phyloP scores from a whole-genome alignment of 225 moss, liverwort and hornwort genomes.

The Physcomitrium patens region DNA sequence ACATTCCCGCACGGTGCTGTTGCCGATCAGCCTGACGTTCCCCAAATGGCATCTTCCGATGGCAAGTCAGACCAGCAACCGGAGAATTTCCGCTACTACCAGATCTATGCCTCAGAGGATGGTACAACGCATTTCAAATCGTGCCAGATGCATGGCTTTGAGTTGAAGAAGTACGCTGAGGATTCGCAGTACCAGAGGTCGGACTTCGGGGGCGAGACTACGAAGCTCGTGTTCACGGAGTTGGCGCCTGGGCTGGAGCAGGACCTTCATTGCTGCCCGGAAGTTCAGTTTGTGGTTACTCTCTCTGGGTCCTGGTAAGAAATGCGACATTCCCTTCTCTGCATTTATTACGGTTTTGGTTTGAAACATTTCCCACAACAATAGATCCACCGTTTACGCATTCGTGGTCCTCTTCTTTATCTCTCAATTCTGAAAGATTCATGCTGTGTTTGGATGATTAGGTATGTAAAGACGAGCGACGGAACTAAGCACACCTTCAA shows the following conservation, averaged over 20 bases:
- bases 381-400: too few species aligned
- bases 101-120: conserved; percentile 69
- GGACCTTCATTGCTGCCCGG: conserved; percentile 76
- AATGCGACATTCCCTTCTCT: neutral
- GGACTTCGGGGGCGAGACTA: conserved; percentile 74
- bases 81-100: conserved; percentile 71
- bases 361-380: too few species aligned
- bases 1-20: conserved; percentile 39
- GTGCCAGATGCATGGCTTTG: conserved; percentile 77
- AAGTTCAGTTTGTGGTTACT: conserved; percentile 90
- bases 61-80: conserved; percentile 54
- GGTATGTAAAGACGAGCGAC: conserved; percentile 93
- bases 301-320: conserved; percentile 90
- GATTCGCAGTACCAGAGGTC: conserved; percentile 72
- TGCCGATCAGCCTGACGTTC: conserved; percentile 38
- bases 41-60: conserved; percentile 43
- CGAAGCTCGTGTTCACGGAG: conserved; percentile 77
- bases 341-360: too few species aligned
- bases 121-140: conserved; percentile 81
- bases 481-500: conserved; percentile 72
- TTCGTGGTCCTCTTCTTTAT: too few species aligned
- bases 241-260: conserved; percentile 75
- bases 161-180: conserved; percentile 57
- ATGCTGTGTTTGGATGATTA: conserved; percentile 23
- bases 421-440: neutral